A percentile compares a stretch with the other conserved stretches of the same genome.
Conservation (phyloP, 2,329 filamentous ascomycete species). For the Fusarium dimerum region DNA sequence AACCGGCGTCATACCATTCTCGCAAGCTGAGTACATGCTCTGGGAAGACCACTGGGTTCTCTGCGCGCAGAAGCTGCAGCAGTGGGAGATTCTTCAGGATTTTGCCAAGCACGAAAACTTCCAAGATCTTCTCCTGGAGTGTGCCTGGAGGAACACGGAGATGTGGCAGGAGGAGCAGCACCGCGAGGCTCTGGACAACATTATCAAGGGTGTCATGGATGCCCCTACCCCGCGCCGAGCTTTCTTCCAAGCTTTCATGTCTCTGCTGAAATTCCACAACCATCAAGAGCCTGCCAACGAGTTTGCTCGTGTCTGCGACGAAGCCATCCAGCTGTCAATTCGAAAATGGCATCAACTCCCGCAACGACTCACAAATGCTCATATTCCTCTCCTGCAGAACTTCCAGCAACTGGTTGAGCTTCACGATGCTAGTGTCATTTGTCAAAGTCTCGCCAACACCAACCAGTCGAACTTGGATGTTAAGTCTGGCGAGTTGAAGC, state of each 20-base stretch:
- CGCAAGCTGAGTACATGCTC: conserved; percentile 94
- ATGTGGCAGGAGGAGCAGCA: conserved; percentile 89
- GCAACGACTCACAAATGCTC: conserved; percentile 87
- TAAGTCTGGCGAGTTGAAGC: conserved; percentile 93
- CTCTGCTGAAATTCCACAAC: conserved; percentile 88
- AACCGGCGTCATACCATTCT: conserved; percentile 94
- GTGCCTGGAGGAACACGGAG: conserved; percentile 92
- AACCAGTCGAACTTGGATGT: conserved; percentile 83
- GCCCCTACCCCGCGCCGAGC: conserved; percentile 89
- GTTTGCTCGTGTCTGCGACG: conserved; percentile 89
- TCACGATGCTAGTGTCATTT: conserved; percentile 96
- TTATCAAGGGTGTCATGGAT: conserved; percentile 97
- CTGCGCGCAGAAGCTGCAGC: conserved; percentile 96
- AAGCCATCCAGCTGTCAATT: conserved; percentile 95
- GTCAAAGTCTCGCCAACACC: conserved; percentile 83
- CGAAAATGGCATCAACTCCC: conserved; percentile 99
- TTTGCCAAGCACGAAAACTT: conserved; percentile 99
- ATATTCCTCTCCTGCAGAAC: conserved; percentile 92
- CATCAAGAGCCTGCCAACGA: conserved; percentile 78
- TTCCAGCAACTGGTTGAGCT: conserved; percentile 98
- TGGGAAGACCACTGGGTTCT: conserved; percentile 99
- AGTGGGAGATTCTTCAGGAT: conserved; percentile 97
- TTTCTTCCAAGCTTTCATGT: conserved; percentile 99
- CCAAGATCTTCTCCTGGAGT: conserved; percentile 92
- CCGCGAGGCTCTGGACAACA: conserved; percentile 84